Evolutionary conservation across 148 eudicot genomes (phyloP).

Genomic region (Fagopyrum esculentum): DNA sequence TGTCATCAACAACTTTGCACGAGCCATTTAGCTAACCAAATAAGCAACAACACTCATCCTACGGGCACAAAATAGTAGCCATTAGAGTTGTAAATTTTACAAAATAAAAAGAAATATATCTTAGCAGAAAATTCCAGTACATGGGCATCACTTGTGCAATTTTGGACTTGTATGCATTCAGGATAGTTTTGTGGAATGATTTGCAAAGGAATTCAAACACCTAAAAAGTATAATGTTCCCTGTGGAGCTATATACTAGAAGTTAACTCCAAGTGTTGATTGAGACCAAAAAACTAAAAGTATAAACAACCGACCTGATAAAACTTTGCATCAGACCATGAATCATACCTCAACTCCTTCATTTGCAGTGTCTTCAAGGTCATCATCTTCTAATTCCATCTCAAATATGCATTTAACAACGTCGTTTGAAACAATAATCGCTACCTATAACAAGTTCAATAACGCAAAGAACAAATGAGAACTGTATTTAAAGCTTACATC

Average conservation of each 20-base stretch:
- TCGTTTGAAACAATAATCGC: too few species aligned
- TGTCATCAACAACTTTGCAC: constrained; percentile 64
- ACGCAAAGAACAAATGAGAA: neutral
- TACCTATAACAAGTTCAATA: constrained; percentile 8
- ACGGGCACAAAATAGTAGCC: constrained; percentile 19
- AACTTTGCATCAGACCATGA: too few species aligned
- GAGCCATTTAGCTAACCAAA: constrained; percentile 87
- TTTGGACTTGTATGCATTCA: constrained; percentile 85
- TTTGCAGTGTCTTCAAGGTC: too few species aligned
- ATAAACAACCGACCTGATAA: too few species aligned
- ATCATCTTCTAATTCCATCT: too few species aligned
- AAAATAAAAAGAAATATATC: too few species aligned
- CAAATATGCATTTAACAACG: too few species aligned
- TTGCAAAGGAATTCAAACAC: constrained; percentile 72
- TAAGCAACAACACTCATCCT: constrained; percentile 97
- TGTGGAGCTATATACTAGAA: constrained; percentile 34
- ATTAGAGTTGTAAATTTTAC: neutral
- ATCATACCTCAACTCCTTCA: too few species aligned
- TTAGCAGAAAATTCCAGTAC: neutral
- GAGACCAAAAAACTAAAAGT: too few species aligned
- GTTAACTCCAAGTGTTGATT: neutral
- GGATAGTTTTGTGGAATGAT: constrained; percentile 68
- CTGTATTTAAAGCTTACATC: neutral
- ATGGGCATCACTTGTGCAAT: constrained; percentile 66
- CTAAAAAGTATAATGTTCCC: constrained; percentile 39